Evolutionary conservation across 805 yeast species (phyloP), one percentile per base, ranked within the genome.

Genomic region (Pichia ethanolica): DNA sequence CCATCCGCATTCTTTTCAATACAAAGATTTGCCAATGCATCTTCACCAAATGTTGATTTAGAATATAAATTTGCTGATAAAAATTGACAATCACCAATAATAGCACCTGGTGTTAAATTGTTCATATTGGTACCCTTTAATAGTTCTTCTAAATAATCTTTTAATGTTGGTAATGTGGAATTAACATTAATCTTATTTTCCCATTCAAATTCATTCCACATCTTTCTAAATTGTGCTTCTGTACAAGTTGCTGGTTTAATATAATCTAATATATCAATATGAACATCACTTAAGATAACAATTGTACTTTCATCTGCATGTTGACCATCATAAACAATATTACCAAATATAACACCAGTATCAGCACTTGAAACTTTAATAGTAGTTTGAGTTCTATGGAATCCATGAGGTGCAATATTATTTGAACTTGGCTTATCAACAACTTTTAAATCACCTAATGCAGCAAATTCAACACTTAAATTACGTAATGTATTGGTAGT

Each of bases 181-280:
- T 84, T 82, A 64, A 93, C 86, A 52, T 90, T 86, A 59, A 93
- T 90, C 73, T 93, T 93, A 73, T 93, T 93, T 70, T 93, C 99
- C 99, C 99, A 93, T 71, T 93, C 99, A 65, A 95, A 93, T 66
- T 90, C 97, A 66, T 89, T 89, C 99, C 99, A 93, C 98, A 90
- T 91, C 61, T 82, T 79, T 63, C 99, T 86, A 86, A 93, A 93
- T 58, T 80, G 85, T 42, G 82, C 80, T 69, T 91, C 98, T 13
- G 89, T 72, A 66, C 96, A 87, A 27, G 79, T 77, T n/a, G 95
- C 93, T 25, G 99, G 97, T 66, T 88, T 89, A 67, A 93, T 89
- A 71, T 93, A 93, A 68, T 93, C 98, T 89, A 93, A 88, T 47
- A 93, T 87, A 66, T 93, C 97, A 51, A 93, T 90, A 65, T 90